Evolutionary conservation across 2,329 filamentous ascomycete species (phyloP).

Genomic region (Sporothrix phasma): DNA sequence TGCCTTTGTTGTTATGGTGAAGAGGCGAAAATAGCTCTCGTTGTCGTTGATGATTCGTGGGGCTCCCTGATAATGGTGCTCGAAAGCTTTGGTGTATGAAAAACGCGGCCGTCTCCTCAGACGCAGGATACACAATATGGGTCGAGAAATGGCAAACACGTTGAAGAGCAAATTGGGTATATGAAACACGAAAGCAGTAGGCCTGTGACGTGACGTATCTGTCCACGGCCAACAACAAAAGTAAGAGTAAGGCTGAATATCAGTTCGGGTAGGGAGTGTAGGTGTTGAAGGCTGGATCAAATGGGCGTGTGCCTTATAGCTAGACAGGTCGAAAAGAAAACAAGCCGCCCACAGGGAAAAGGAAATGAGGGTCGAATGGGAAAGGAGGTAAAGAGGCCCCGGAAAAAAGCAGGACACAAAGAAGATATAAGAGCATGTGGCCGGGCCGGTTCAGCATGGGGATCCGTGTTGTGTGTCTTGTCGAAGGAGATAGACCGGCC

Average conservation of each 20-base stretch:
- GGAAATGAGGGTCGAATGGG: background rate
- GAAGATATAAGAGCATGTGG: conserved; percentile 10
- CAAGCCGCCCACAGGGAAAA: background rate
- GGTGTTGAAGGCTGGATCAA: too few relatives aligned
- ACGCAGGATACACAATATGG: background rate
- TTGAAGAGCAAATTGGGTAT: background rate
- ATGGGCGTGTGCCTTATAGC: background rate
- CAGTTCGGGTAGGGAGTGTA: background rate
- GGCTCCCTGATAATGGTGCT: too few relatives aligned
- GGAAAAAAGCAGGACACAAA: background rate
- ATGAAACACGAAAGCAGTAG: background rate
- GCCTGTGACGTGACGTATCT: background rate
- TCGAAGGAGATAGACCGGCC: background rate
- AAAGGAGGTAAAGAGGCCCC: background rate
- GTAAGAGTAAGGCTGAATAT: too few relatives aligned
- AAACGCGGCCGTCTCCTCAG: background rate
- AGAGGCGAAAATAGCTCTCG: background rate
- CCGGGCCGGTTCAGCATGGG: background rate
- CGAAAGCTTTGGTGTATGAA: too few relatives aligned
- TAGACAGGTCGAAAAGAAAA: background rate
- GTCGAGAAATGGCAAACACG: background rate
- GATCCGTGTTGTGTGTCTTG: background rate
- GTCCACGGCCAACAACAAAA: background rate
- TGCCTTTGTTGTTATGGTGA: background rate
- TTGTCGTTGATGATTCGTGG: too few relatives aligned